Conservation (phyloP, 345 rosid genomes). For the Boechera stricta region DNA sequence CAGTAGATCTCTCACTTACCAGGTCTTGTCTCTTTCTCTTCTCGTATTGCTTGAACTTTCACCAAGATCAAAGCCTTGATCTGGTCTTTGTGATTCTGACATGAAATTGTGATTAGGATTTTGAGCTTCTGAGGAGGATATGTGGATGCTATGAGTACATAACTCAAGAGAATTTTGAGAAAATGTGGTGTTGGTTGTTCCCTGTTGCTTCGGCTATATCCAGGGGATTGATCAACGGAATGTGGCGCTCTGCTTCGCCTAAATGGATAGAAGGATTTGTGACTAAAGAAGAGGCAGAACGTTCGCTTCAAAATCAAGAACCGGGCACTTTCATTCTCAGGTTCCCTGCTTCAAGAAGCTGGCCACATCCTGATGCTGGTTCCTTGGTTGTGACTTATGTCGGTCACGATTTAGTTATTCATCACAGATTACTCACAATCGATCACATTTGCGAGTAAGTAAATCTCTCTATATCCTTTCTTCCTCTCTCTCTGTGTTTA, state of each 20-base stretch:
- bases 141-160: constrained; percentile 81
- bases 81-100: constrained; percentile 18
- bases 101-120: constrained; percentile 58
- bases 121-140: constrained; percentile 69
- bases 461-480: constrained; percentile 1
- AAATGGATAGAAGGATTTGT: constrained; percentile 97
- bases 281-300: constrained; percentile 93
- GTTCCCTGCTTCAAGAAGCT: constrained; percentile 95
- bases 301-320: constrained; percentile 81
- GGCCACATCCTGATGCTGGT: constrained; percentile 99
- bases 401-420: constrained; percentile 66
- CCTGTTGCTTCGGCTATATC: constrained; percentile 81
- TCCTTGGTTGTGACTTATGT: constrained; percentile 84
- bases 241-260: constrained; percentile 79
- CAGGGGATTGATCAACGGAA: constrained; percentile 57
- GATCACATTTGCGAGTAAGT: constrained; percentile 69
- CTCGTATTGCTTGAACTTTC: not conserved
- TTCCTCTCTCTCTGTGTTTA: not conserved
- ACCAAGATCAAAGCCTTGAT: constrained; percentile 20
- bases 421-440: constrained; percentile 65
- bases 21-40: constrained; percentile 52
- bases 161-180: constrained; percentile 92
- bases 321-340: constrained; percentile 94
- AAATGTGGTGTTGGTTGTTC: constrained; percentile 95
- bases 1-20: constrained; percentile 73